Percentiles rank a stretch among this genome's conserved stretches.
Evolutionary conservation across 2,329 filamentous ascomycete genomes (phyloP).

Genomic region (Phyllosticta paracitricarpa): DNA sequence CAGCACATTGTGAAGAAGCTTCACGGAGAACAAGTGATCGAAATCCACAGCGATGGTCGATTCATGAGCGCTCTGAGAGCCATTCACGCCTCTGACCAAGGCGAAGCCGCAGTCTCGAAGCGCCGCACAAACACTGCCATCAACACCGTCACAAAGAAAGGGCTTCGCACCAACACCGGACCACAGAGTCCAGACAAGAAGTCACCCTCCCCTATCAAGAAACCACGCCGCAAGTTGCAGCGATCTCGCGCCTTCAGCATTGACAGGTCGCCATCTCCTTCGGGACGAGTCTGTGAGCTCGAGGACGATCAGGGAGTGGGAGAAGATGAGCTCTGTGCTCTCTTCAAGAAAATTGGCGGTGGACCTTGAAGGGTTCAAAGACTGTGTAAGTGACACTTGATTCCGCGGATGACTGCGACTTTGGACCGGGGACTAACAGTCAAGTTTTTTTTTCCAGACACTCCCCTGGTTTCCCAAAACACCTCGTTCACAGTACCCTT

Average conservation of each 20-base stretch:
- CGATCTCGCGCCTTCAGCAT: not conserved
- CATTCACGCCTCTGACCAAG: not conserved
- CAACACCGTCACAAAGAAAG: not conserved
- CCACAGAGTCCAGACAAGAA: not conserved
- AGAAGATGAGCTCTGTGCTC: not conserved
- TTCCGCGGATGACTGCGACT: too few species aligned
- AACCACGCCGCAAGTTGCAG: not conserved
- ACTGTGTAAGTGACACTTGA: too few species aligned
- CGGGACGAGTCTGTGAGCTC: not conserved
- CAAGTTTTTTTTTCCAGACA: too few species aligned
- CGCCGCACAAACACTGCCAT: not conserved
- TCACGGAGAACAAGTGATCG: not conserved
- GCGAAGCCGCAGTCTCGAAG: not conserved
- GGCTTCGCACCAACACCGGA: too few species aligned
- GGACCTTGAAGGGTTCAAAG: too few species aligned
- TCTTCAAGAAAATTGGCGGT: not conserved
- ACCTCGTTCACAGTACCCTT: too few species aligned
- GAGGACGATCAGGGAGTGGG: not conserved
- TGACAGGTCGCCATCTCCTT: not conserved
- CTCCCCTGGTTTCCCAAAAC: too few species aligned
- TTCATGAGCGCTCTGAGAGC: not conserved
- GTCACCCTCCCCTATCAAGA: not conserved
- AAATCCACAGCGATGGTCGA: not conserved
- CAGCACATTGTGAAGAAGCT: not conserved
- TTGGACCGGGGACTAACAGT: too few species aligned